Evolutionary conservation across 805 yeast genomes (phyloP), one percentile per base, ranked within the genome.

Genomic region (Spathaspora passalidarum): DNA sequence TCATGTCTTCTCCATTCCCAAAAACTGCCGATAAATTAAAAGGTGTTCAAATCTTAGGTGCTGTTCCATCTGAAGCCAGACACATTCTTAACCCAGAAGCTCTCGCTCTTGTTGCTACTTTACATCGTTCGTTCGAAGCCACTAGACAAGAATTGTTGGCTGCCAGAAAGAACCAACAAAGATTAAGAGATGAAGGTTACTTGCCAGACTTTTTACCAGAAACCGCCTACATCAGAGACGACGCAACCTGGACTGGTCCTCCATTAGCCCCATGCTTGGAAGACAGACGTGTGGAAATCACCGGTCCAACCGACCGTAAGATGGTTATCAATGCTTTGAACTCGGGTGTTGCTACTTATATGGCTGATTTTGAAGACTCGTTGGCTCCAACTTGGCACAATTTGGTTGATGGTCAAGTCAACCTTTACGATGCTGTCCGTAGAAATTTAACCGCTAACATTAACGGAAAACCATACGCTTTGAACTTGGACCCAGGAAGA

Each of bases 301-400:
- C 95, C 19, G 95, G 95, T 42, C 95, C 95, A 17, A 86, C 91
- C 44, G 86, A 85, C 61, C 78, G 92, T 53, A 84, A 86, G 57
- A 86, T 86, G 95, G 80, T 86, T 52, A 81, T 86, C 59, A 86
- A 86, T 60, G 94, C 92, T 2, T 75, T 86, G 62, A 86, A 86
- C 66, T 82, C 91, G 0, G 75, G 78, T 45, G 94, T 86, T 38
- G 85, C 85, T 51, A 86, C 94, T 23, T 86, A 86, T 63, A 86
- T 86, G 94, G 83, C 89, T 37, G 95, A 86, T 70, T 84, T 86
- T 58, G 95, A 86, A 65, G 94, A 86, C 65, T 84, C 91, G 14
- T 80, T 86, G 56, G 81, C 92, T 16, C 95, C 95, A 56, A 86
- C 95, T 21, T 86, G 94, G 94, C 66, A 69, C 51, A 86, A 85